phyloP scores from a whole-genome alignment of 2,329 filamentous ascomycete genomes.

The Fusarium piperis region DNA sequence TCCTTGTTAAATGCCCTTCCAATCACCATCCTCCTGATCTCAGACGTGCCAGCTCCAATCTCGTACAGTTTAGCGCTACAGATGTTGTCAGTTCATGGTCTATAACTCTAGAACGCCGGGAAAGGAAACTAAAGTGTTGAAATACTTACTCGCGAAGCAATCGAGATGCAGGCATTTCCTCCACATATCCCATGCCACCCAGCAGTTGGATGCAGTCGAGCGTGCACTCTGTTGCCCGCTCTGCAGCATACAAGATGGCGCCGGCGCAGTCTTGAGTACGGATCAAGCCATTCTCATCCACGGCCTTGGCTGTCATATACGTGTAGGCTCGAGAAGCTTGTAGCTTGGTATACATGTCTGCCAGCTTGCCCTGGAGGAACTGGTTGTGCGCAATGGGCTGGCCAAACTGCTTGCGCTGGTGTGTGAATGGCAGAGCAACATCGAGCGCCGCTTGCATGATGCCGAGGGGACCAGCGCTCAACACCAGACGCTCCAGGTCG shows the following conservation, averaged over 20 bases:
- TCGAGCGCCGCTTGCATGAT: slow-evolving; percentile 95
- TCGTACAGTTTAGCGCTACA: slow-evolving; percentile 82
- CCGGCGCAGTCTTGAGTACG: slow-evolving; percentile 93
- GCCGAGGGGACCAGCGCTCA: slow-evolving; percentile 89
- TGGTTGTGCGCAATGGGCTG: slow-evolving; percentile 90
- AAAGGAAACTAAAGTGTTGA: not conserved
- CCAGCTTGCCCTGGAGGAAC: slow-evolving; percentile 89
- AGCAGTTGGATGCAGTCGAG: slow-evolving; percentile 92
- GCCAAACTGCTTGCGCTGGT: slow-evolving; percentile 89
- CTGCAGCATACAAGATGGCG: slow-evolving; percentile 91
- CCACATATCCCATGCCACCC: slow-evolving; percentile 95
- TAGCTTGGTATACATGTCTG: slow-evolving; percentile 97
- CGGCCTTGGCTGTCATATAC: slow-evolving; percentile 79
- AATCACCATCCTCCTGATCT: slow-evolving; percentile 94
- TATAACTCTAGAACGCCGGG: too few species aligned
- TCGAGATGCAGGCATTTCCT: slow-evolving; percentile 91
- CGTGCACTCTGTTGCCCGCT: slow-evolving; percentile 86
- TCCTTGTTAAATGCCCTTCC: slow-evolving; percentile 91
- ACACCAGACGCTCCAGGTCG: slow-evolving; percentile 90
- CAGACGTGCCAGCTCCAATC: slow-evolving; percentile 95
- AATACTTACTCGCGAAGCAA: slow-evolving; percentile 74
- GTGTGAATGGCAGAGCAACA: slow-evolving; percentile 86
- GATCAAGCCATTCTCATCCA: slow-evolving; percentile 80
- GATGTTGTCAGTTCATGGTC: slow-evolving; percentile 42
- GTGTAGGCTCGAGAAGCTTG: slow-evolving; percentile 88